These are phyloP conservation scores for sweet orange (Citrus sinensis) DNA, from an alignment of 345 rosid genomes.

Conservation along the genomic window DVS_A1.0 CM039164.1:29291001-29291500, in stretches of 20 bases:
- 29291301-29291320: background rate
- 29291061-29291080: background rate
- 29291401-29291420: conserved; percentile 97
- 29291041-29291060: background rate
- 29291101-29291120: conserved; percentile 35
- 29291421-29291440: conserved; percentile 92
- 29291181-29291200: conserved; percentile 88
- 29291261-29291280: background rate
- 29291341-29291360: conserved; percentile 95
- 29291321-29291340: conserved; percentile 13
- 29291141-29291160: conserved; percentile 98
- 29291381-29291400: conserved; percentile 91
- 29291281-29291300: background rate
- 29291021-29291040: conserved; percentile 68
- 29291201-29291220: conserved; percentile 79
- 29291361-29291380: conserved; percentile 97
- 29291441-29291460: conserved; percentile 92
- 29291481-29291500: conserved; percentile 80
- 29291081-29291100: background rate
- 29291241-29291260: conserved; percentile 52
- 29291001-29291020: conserved; percentile 96
- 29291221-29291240: conserved; percentile 98
- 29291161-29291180: conserved; percentile 88
- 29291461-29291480: conserved; percentile 76
- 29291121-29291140: conserved; percentile 92